Base-by-base conservation (phyloP, 139 green algal species). In the Coelastrella sp. region DNA sequence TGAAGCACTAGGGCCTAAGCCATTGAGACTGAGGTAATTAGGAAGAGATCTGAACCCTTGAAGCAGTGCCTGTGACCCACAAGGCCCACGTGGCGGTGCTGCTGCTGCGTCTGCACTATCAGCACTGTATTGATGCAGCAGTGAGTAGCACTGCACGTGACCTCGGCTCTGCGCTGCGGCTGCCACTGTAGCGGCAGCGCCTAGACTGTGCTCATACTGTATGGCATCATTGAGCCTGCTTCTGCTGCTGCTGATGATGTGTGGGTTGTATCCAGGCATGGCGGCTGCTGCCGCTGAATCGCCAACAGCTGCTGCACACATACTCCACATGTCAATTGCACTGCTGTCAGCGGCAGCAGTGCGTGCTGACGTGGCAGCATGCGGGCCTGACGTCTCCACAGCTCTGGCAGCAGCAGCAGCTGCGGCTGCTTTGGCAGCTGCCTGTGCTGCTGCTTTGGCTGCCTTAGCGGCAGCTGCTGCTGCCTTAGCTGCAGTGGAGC, bases 81-180 rank as follows among this genome's bases (percentile, higher is more conserved):
- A 17, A 19, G 66, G 81, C 20, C n/a, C 35, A 49, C 35, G 35
- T 49, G 35, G 59, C 35, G 68, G 10, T 61, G 60, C 59, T 78
- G 61, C 82, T 80, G 83, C 68, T 66, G 84, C 68, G 59, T 27
- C 68, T 59, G 68, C 59, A 58, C 78, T 66, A 17, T 27, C 78
- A 70, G 78, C 78, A 49, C 25, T 61, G 24, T 89, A 74, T 68
- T 89, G 84, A 35, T 78, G 83, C 7, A 27, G 9, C 57, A 79
- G 83, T 27, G 63, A 35, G 60, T 88, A 63, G 20, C 61, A 24
- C 63, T 22, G 60, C 70, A 78, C 27, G 24, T 25, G 22, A 8
- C 17, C 25, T 11, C 63, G 20, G 7, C 8, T 15, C 7, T 7
- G 11, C 12, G 7, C 78, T 83, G 35, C 78, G 60, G 70, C 84